Base-by-base conservation (phyloP, 1,284 basidiomycete species). In the Sparassis latifolia region DNA sequence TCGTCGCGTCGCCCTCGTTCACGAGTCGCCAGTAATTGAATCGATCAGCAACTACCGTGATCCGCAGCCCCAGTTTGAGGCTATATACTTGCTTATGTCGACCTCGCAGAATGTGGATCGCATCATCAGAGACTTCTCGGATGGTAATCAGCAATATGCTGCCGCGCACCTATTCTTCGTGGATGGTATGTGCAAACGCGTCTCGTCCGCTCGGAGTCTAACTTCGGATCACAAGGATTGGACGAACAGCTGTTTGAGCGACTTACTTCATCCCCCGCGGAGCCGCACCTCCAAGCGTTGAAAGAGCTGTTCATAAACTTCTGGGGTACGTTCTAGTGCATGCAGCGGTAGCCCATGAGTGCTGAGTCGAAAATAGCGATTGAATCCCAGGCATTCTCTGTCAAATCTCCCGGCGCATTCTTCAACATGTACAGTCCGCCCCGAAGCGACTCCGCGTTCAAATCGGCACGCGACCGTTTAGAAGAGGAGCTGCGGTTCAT, bases 141-240 rank as follows among this genome's bases (percentile, higher is more conserved):
- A 72, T 51, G 77, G 77, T 4, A 68, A 71, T 49, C 78, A 80
- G 53, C 90, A 89, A 62, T 99, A 98, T 66, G 84, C 86, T 30
- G 88, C 77, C 0, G 97, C 89, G 0, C 92, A 98, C 68, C 68
- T 98, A 51, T 97, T 97, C 77, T 99, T 99, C 68, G 78, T 96
- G 48, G 97, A 99, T 66, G 87, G 95, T 91, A 59, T 60, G 81
- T 70, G 33, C 28, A 27, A 9, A 4, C 28, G 20, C 20, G 20
- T 20, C 20, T 20, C 20, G 20, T 20, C 20, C 20, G 20, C 20
- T 20, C 20, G 20, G 20, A 10, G 5, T 28, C 44, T 55, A 44
- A 57, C 28, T 6, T 39, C 49, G 28, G 28, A 27, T 44, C 45
- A 33, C 44, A 49, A 92, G 89, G 78, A 20, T 71, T 92, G 48